phyloP scores from a whole-genome alignment of 495 filamentous ascomycete species.

The Penicillium alfredii region DNA sequence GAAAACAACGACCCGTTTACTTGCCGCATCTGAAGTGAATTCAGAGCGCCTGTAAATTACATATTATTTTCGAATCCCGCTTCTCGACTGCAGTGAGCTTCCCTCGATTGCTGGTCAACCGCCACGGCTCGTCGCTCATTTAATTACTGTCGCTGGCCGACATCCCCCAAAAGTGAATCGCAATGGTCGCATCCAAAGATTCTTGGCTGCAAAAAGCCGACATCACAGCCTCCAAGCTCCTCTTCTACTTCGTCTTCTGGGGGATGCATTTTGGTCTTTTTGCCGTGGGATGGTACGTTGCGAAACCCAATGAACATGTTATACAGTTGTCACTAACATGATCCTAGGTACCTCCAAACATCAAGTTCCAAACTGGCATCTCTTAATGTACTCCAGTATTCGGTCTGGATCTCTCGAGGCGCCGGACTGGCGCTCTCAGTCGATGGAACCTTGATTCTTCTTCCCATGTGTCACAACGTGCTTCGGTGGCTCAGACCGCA shows the following conservation, averaged over 20 bases:
- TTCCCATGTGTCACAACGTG: slow-evolving; percentile 92
- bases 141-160: slow-evolving; percentile 21
- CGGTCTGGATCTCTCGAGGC: slow-evolving; percentile 94
- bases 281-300: slow-evolving; percentile 73
- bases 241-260: slow-evolving; percentile 87
- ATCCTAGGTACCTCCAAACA: slow-evolving; percentile 68
- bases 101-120: slow-evolving; percentile 30
- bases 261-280: slow-evolving; percentile 76
- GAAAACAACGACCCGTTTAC: no score
- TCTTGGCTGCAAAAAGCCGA: slow-evolving; percentile 43
- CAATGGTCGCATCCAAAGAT: slow-evolving; percentile 12
- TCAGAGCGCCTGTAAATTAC: no score
- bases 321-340: slow-evolving; percentile 19
- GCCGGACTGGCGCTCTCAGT: slow-evolving; percentile 76
- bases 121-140: slow-evolving; percentile 20
- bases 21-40: no score
- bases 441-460: slow-evolving; percentile 79
- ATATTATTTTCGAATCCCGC: no score
- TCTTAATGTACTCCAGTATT: slow-evolving; percentile 77
- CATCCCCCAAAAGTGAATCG: slow-evolving; percentile 3
- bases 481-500: slow-evolving; percentile 80
- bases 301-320: neutral
- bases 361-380: slow-evolving; percentile 57
- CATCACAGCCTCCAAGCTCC: slow-evolving; percentile 58
- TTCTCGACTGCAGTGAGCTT: no score